Evolutionary conservation across 176 grass and related monocot genomes (phyloP), one percentile per base, ranked within the genome.

Genomic region (Zea luxurians): DNA sequence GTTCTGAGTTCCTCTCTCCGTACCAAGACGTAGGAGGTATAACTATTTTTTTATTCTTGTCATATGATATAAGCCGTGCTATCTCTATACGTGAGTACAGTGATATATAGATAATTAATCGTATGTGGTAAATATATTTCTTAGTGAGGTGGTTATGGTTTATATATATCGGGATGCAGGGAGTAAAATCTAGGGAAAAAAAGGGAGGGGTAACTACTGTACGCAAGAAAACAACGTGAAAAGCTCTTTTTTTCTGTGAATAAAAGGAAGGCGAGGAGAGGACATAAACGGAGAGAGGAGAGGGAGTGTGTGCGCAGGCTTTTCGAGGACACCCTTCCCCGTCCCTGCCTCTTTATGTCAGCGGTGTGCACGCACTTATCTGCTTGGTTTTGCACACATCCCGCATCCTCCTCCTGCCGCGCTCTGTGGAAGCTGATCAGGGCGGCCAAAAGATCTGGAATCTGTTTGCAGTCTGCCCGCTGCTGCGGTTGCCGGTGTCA

Each of bases 391-490:
- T 15, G 63, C 54, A 53, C 66, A 67, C 70, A 53, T 13, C 73
- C 68, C 8, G 17, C 41, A 69, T 57, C 75, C 54, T 43, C 70
- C 20, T 47, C 78, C 73, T 69, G 68, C 52, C 47, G 16, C 63
- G 20, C 45, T 61, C 74, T 64, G 75, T 76, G 79, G 84, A 88
- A 86, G 75, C 78, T 84, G 80, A 90, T 90, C 73, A 37, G 70
- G 72, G 85, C 37, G 55, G 48, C 80, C 85, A 88, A 86, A 83
- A 86, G 77, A 90, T 84, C 76, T 81, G 80, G 76, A 88, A 88
- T 85, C 82, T 84, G 88, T 67, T 63, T 73, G 75, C 82, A 88
- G 79, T 54, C 81, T 77, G 50, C 40, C 8, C 10, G 0, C 65
- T 66, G 74, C 45, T 68, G 76, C 59, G 58, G 74, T 62, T 85